A percentile compares a stretch with the other conserved stretches of the same genome.
Conservation (phyloP, 2,329 filamentous ascomycete species). For the Colletotrichum euphorbiae region DNA sequence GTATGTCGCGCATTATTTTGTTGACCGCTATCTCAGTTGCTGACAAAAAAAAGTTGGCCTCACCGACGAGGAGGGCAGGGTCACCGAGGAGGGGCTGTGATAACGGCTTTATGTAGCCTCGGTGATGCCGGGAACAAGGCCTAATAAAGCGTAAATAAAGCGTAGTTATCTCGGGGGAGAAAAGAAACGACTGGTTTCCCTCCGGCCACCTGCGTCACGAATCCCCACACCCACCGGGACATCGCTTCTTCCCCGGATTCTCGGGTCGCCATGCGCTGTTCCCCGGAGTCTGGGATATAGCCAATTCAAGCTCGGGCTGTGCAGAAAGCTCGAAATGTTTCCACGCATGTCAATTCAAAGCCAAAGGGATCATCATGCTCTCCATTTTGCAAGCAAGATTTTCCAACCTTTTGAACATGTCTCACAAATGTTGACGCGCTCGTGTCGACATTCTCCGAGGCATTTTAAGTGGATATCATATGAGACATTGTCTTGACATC, state of each 20-base stretch:
- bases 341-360: too few species aligned
- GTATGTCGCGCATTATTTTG: slow-evolving; percentile 33
- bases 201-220: neutral
- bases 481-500: neutral
- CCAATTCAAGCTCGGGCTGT: neutral
- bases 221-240: neutral
- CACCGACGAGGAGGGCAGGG: neutral
- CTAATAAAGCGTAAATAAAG: too few species aligned
- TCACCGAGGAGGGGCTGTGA: neutral
- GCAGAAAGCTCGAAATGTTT: neutral
- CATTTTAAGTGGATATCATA: neutral
- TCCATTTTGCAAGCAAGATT: too few species aligned
- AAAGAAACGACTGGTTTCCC: neutral
- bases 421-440: neutral
- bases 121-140: too few species aligned
- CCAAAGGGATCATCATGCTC: too few species aligned
- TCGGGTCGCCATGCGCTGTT: neutral
- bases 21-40: slow-evolving; percentile 1
- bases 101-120: too few species aligned
- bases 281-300: neutral
- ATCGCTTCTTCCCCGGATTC: neutral
- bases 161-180: neutral
- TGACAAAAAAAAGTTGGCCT: neutral
- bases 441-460: neutral
- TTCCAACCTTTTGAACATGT: neutral